phyloP scores from a whole-genome alignment of 495 filamentous ascomycete genomes.

The Copromyces sp. region DNA sequence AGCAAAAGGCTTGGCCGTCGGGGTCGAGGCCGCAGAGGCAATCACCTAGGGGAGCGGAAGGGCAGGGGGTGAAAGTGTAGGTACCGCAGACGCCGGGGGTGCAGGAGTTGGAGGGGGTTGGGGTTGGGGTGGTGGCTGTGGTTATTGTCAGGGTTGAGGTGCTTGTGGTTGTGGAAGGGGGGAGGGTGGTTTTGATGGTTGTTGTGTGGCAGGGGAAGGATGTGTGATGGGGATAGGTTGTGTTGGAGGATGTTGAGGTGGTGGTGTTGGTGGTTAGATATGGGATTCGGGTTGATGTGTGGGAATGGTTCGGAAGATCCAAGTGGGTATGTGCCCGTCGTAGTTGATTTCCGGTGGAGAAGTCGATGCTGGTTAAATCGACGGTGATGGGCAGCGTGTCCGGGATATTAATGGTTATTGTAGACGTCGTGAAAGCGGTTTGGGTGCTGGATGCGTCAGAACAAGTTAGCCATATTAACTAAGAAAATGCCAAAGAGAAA shows the following conservation, averaged over 20 bases:
- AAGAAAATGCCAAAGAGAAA: background rate
- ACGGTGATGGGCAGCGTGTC: background rate
- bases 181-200: background rate
- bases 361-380: background rate
- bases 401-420: background rate
- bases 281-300: background rate
- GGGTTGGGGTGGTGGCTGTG: background rate
- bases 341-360: background rate
- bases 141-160: background rate
- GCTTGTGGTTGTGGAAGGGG: background rate
- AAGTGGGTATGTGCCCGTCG: background rate
- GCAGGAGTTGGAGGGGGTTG: background rate
- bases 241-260: background rate
- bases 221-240: background rate
- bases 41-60: background rate
- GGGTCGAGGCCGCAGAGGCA: conserved; percentile 1
- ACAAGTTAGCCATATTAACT: background rate
- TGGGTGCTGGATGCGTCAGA: background rate
- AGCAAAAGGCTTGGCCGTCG: background rate
- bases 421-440: background rate
- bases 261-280: background rate
- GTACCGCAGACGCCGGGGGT: background rate
- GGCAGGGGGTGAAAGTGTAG: background rate
- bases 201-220: background rate
- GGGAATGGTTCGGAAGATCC: background rate